Evolutionary conservation across 306 rosid species (phyloP), one percentile per base, ranked within the genome.

Genomic region (Mimosa pudica): DNA sequence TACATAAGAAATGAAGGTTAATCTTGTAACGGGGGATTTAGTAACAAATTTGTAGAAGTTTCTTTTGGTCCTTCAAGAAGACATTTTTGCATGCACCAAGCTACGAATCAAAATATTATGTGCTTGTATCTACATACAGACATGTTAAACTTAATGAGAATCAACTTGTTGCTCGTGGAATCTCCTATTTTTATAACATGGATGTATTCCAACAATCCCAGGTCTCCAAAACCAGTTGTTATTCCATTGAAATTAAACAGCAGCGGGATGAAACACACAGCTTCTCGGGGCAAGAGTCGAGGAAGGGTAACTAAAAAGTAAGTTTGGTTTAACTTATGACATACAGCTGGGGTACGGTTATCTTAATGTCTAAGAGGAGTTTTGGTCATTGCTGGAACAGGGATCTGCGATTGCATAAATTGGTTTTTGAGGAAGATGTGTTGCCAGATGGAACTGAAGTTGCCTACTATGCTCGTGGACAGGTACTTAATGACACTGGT

Each of bases 271-370:
- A 93, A 91, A 88, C 74, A 82, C 72, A 86, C 77, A 64, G 55
- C 89, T 7, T 83, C 92, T 35, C 86, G 79, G 80, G 88, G 87
- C 70, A 93, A 85, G 88, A 90, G 90, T 81, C 96, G 85, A 66
- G 98, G 99, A 86, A 86, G 84, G 86, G 58, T 96, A 75, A 96
- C 99, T 16, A 88, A 85, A 79, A 96, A 96, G 99, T 94, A 80
- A 82, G 91, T 84, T 24, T 33, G 38, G 57, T 46, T 79, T 82
- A 60, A 36, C 64, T 48, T 68, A 6, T 70, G 67, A 47, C 20
- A 32, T 60, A 71, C 76, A 20, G 38, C 5, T 44, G 18, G 58
- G 10, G 14, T 71, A 13, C 10, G 32, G 35, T 30, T 20, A 4
- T 47, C 13, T 76, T 57, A 14, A 71, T 7, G 72, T 70, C 72